Evolutionary conservation across 805 yeast species (phyloP).

Genomic region (Wickerhamiella musiphila): DNA sequence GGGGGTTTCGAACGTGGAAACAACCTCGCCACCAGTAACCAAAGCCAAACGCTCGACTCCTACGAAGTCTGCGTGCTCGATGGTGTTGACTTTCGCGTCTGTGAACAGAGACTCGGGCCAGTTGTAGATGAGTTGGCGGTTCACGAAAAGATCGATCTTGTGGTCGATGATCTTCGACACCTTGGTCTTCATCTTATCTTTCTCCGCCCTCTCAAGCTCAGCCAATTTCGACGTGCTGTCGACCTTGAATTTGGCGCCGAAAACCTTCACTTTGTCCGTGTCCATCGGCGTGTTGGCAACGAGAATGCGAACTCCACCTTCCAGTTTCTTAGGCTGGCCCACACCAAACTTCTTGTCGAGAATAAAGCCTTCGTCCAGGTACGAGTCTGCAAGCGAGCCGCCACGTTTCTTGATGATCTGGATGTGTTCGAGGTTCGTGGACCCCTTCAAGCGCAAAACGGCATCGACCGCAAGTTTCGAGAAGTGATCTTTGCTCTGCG

Average conservation of each 20-base stretch:
- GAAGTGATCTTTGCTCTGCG: slow-evolving; percentile 88
- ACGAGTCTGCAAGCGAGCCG: slow-evolving; percentile 80
- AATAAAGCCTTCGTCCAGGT: slow-evolving; percentile 89
- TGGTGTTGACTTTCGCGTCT: slow-evolving; percentile 72
- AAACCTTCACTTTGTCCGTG: slow-evolving; percentile 92
- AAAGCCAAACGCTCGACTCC: slow-evolving; percentile 93
- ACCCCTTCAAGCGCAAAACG: slow-evolving; percentile 67
- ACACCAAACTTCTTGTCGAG: slow-evolving; percentile 85
- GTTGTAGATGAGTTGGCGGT: slow-evolving; percentile 92
- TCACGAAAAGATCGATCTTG: slow-evolving; percentile 77
- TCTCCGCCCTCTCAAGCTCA: slow-evolving; percentile 85
- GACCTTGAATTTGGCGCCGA: slow-evolving; percentile 95
- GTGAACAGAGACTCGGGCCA: slow-evolving; percentile 93
- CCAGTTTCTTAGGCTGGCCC: slow-evolving; percentile 73
- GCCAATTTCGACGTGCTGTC: slow-evolving; percentile 90
- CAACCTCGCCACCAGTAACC: slow-evolving; percentile 97
- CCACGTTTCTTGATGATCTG: slow-evolving; percentile 89
- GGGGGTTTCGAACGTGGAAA: slow-evolving; percentile 87
- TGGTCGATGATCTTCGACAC: slow-evolving; percentile 79
- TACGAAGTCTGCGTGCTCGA: slow-evolving; percentile 96
- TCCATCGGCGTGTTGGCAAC: slow-evolving; percentile 89
- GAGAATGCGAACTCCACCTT: slow-evolving; percentile 59
- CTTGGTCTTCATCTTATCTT: slow-evolving; percentile 77
- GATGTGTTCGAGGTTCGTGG: slow-evolving; percentile 77
- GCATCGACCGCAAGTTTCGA: slow-evolving; percentile 89